Evolutionary conservation across 345 rosid species (phyloP).

Genomic region (Boechera stricta): DNA sequence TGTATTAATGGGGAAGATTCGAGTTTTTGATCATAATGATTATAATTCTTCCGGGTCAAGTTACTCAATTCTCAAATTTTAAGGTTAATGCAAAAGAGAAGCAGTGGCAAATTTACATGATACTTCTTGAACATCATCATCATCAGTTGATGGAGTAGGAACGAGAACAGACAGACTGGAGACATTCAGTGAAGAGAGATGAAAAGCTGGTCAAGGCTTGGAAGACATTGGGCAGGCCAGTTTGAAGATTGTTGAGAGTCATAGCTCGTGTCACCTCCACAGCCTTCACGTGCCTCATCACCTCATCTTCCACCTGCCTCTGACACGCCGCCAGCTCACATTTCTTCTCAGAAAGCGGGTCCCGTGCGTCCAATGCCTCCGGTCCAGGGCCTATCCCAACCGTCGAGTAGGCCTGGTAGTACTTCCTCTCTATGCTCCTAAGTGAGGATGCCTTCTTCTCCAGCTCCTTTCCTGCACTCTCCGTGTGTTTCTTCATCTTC

Average conservation of each 20-base stretch:
- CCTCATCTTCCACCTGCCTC: conserved; percentile 86
- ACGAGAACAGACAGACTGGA: conserved; percentile 62
- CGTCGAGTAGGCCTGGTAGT: conserved; percentile 84
- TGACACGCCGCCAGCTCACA: conserved; percentile 77
- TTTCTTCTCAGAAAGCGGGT: conserved; percentile 86
- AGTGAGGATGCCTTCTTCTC: conserved; percentile 90
- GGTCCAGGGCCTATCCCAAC: conserved; percentile 75
- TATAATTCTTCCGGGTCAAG: too few relatives aligned
- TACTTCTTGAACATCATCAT: not conserved
- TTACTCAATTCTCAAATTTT: not conserved
- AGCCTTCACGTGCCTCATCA: conserved; percentile 79
- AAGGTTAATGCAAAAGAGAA: not conserved
- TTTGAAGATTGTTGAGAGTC: conserved; percentile 84
- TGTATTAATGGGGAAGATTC: not conserved
- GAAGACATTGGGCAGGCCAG: conserved; percentile 90
- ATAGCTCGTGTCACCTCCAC: conserved; percentile 86
- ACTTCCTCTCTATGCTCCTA: conserved; percentile 84
- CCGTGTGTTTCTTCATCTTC: conserved; percentile 76
- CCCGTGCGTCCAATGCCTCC: conserved; percentile 76
- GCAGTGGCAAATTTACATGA: not conserved
- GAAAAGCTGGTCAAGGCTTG: conserved; percentile 88
- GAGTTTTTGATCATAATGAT: not conserved
- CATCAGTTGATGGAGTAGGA: conserved; percentile 62
- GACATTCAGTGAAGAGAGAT: conserved; percentile 62
- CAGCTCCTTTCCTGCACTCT: conserved; percentile 76